Conservation (phyloP, 805 yeast genomes). For the Saccharomyces jurei region DNA sequence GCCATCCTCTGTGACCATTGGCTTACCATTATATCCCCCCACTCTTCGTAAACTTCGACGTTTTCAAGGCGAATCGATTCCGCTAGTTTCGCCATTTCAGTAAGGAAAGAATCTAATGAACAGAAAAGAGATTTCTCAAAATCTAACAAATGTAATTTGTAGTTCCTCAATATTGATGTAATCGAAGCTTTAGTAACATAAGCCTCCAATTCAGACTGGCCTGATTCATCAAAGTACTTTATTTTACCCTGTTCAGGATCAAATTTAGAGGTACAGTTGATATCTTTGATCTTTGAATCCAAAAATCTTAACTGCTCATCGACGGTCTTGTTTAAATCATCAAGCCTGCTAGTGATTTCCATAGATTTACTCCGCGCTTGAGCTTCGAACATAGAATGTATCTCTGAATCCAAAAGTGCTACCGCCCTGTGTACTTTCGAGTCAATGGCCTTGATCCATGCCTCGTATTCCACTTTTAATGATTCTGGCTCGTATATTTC, state of each 20-base stretch:
- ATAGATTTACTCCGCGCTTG: neutral
- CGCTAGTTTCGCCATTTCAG: conserved; percentile 25
- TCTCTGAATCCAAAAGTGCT: neutral
- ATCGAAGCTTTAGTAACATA: conserved; percentile 36
- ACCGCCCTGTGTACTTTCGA: neutral
- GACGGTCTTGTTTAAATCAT: neutral
- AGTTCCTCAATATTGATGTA: conserved; percentile 25
- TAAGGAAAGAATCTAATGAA: neutral
- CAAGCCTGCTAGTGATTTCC: neutral
- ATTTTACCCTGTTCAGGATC: conserved; percentile 28
- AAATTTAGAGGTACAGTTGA: conserved; percentile 28
- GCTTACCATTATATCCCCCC: conserved; percentile 56
- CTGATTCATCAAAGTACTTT: conserved; percentile 29
- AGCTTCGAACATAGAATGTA: neutral
- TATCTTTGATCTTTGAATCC: conserved; percentile 21
- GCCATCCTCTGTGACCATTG: conserved; percentile 59
- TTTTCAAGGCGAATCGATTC: conserved; percentile 36
- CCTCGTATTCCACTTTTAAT: conserved; percentile 2
- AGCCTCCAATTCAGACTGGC: conserved; percentile 29
- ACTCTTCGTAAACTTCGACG: conserved; percentile 64
- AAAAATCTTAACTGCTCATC: neutral
- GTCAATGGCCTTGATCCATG: conserved; percentile 3
- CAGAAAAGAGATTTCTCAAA: neutral
- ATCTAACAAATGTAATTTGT: neutral
- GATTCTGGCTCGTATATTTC: neutral